phyloP scores from a whole-genome alignment of 2,329 filamentous ascomycete genomes.

The Cladosporium sp. region DNA sequence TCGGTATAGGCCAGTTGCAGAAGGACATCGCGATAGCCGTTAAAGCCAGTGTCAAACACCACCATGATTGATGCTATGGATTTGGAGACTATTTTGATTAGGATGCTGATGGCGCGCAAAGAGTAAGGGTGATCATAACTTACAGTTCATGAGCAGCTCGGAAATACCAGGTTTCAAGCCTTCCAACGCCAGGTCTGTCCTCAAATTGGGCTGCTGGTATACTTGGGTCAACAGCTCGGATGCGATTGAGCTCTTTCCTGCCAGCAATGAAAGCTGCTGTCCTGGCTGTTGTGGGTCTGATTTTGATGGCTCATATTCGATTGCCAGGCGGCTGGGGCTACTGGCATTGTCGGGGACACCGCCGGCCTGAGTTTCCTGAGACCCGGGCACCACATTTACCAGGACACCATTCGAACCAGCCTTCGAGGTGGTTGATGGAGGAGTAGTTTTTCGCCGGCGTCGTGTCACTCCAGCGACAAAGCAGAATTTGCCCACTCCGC shows the following conservation, averaged over 20 bases:
- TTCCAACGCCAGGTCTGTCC: background rate
- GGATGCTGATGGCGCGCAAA: background rate
- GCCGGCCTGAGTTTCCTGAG: background rate
- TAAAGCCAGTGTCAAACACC: background rate
- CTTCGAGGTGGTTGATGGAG: background rate
- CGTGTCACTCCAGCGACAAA: background rate
- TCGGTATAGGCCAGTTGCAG: background rate
- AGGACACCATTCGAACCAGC: background rate
- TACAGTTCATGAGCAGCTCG: background rate
- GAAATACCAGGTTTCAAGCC: background rate
- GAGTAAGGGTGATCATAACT: background rate
- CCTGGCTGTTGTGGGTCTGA: background rate
- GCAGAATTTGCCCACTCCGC: constrained; percentile 1
- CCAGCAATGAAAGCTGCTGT: background rate
- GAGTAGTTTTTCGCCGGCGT: background rate
- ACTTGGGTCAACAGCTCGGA: background rate
- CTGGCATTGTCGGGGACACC: background rate
- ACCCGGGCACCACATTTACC: background rate
- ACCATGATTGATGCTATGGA: background rate
- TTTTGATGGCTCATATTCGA: background rate
- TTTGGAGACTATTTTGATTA: background rate
- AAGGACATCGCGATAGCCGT: background rate
- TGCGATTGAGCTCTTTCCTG: background rate
- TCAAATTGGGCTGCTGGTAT: background rate
- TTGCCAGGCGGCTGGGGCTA: background rate